phyloP scores from a whole-genome alignment of 116 monocot species.

The Posidonia oceanica region DNA sequence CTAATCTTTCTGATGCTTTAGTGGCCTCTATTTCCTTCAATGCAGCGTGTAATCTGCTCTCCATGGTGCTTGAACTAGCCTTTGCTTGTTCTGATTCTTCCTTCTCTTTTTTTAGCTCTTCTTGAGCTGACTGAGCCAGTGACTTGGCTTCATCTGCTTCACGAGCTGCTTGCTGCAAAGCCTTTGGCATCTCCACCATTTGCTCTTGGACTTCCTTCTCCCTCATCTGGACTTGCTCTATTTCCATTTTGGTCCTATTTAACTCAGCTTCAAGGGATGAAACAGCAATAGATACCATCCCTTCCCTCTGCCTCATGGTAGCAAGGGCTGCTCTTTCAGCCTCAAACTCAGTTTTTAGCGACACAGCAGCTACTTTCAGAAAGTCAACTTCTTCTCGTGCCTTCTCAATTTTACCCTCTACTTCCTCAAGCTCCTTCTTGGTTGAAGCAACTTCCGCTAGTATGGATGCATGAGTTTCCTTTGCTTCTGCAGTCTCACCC shows the following conservation, averaged over 20 bases:
- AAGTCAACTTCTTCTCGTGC: slow-evolving; percentile 32
- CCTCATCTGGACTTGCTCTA: slow-evolving; percentile 31
- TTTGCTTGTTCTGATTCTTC: slow-evolving; percentile 57
- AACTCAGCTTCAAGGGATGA: slow-evolving; percentile 58
- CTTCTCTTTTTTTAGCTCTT: slow-evolving; percentile 53
- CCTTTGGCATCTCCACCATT: slow-evolving; percentile 36
- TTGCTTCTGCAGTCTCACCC: slow-evolving; percentile 3
- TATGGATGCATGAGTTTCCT: slow-evolving; percentile 4
- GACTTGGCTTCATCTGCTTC: slow-evolving; percentile 68
- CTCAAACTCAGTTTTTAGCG: slow-evolving; percentile 54
- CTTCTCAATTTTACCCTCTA: slow-evolving; percentile 46
- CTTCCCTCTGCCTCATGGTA: slow-evolving; percentile 43
- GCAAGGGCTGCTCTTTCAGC: slow-evolving; percentile 37
- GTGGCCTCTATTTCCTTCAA: slow-evolving; percentile 74
- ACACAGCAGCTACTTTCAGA: slow-evolving; percentile 26
- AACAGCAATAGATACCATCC: slow-evolving; percentile 43
- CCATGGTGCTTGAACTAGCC: slow-evolving; percentile 26
- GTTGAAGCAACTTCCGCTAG: slow-evolving; percentile 20
- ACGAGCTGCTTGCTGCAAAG: slow-evolving; percentile 34
- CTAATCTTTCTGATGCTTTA: slow-evolving; percentile 58
- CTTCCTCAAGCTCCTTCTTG: slow-evolving; percentile 46
- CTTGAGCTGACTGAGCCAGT: slow-evolving; percentile 29
- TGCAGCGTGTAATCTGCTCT: slow-evolving; percentile 45
- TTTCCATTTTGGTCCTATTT: slow-evolving; percentile 30
- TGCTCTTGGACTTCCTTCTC: slow-evolving; percentile 45